These are phyloP conservation scores for Monosporascus sp. DNA, from an alignment of 2,329 filamentous ascomycete species.

Conservation along the genomic window DNA sequence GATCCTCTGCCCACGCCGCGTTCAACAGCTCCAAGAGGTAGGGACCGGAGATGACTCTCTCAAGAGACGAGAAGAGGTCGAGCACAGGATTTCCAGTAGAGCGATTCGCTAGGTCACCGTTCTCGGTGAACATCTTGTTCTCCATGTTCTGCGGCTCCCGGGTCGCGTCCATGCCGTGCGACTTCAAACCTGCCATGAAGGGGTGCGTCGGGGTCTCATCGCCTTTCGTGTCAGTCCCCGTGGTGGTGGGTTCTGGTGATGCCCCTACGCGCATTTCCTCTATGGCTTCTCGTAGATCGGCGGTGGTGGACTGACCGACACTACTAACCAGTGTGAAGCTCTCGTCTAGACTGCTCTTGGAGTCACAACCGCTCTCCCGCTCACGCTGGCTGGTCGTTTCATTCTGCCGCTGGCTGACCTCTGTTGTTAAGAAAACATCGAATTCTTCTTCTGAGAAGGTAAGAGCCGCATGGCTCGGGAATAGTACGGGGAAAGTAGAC, in stretches of 20 bases:
- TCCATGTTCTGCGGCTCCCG: slow-evolving; percentile 15
- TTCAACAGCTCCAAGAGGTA: slow-evolving; percentile 38
- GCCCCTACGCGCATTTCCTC: slow-evolving; percentile 1
- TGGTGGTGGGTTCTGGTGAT: not conserved
- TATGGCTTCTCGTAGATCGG: slow-evolving; percentile 7
- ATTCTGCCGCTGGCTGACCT: slow-evolving; percentile 12
- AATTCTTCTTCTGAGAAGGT: slow-evolving; percentile 28
- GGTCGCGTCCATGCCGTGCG: slow-evolving; percentile 7
- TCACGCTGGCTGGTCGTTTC: not conserved
- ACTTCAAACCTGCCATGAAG: slow-evolving; percentile 31
- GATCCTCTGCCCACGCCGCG: slow-evolving; percentile 43
- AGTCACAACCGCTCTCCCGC: not conserved
- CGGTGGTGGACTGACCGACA: slow-evolving; percentile 5
- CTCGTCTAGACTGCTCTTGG: not conserved
- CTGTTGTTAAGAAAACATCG: slow-evolving; percentile 24
- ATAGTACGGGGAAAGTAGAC: slow-evolving; percentile 31
- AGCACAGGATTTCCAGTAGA: slow-evolving; percentile 42
- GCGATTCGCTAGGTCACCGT: slow-evolving; percentile 42
- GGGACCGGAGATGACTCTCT: slow-evolving; percentile 31
- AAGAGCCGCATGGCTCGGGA: slow-evolving; percentile 33
- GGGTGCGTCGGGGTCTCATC: slow-evolving; percentile 11
- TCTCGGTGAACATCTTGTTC: slow-evolving; percentile 48
- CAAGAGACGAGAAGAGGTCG: slow-evolving; percentile 50
- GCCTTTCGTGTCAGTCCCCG: not conserved
- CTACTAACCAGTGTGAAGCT: slow-evolving; percentile 6